Base-by-base conservation (phyloP, 2,329 filamentous ascomycete genomes). In the Cercospora sesami region DNA sequence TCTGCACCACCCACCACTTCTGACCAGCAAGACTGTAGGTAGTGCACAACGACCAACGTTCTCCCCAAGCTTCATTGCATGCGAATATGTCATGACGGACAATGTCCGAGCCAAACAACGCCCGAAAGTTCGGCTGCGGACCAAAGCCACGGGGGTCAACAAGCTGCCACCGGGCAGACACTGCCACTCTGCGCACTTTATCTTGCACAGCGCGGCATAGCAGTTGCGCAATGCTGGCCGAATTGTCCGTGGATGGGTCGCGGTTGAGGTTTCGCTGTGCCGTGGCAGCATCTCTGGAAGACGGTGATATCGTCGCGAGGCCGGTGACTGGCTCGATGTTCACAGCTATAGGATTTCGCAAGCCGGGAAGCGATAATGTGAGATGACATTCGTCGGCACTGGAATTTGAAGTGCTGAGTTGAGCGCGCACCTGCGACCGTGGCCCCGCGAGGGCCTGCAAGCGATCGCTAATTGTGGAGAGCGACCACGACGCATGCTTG, bases 261-360 rank as follows among this genome's bases (percentile, higher is more conserved):
- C 82, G 81, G 69, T 92, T 94, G 64, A 96, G 82, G 36, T 85
- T 86, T 33, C 81, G 81, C 75, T 96, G 92, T 18, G 85, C 83
- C 21, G 87, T 73, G 7, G 75, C 72, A 5, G 81, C 78, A 5
- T 77, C 69, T n/a, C 73, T 67, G 8, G 75, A 80, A 12, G 77
- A 74, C 39, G 93, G 91, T 66, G 87, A 86, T 42, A 97, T 79
- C 9, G 89, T 87, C 69, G 93, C 90, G 10, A 85, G 81, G n/a
- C 95, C 95, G 0, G 91, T 93, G 28, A 91, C 87, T 0, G 91
- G 88, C 72, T 96, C 92, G 58, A 97, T 84, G 18, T 86, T 84
- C 30, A 96, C 79, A 5, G 83, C 86, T 36, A 91, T 71, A 1
- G 75, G 80, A 42, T 83, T 81, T 65, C 87, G 84, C 28, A 85